phyloP scores from a whole-genome alignment of 495 filamentous ascomycete species.

The Daldinia vernicosa region DNA sequence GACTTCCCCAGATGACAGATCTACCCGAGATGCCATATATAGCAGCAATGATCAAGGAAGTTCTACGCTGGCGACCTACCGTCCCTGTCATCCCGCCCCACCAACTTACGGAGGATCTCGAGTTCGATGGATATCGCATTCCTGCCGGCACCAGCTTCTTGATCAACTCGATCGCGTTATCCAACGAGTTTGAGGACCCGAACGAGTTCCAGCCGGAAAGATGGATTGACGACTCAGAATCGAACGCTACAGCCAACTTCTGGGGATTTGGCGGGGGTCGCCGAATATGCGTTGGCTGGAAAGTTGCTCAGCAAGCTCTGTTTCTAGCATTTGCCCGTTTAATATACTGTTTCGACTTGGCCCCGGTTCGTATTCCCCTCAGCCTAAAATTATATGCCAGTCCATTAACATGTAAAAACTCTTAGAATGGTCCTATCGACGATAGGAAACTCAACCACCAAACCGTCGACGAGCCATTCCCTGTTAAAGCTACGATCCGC shows the following conservation, averaged over 20 bases:
- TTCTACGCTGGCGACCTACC: constrained; percentile 63
- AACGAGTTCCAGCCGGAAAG: constrained; percentile 58
- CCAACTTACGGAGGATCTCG: constrained; percentile 54
- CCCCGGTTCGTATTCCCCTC: constrained; percentile 6
- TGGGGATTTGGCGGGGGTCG: constrained; percentile 50
- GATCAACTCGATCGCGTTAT: constrained; percentile 49
- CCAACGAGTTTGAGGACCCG: constrained; percentile 42
- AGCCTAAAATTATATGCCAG: background rate
- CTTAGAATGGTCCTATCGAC: background rate
- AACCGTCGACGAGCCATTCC: background rate
- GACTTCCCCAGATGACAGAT: constrained; percentile 58
- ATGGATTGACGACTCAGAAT: constrained; percentile 49
- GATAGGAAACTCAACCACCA: constrained; percentile 2
- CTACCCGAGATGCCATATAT: constrained; percentile 59
- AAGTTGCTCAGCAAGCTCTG: constrained; percentile 53
- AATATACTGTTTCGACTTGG: constrained; percentile 54
- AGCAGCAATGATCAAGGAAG: constrained; percentile 62
- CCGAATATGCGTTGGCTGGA: constrained; percentile 58
- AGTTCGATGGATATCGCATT: constrained; percentile 61
- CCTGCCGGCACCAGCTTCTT: constrained; percentile 53
- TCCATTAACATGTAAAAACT: background rate
- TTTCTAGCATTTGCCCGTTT: constrained; percentile 58
- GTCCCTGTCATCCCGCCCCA: constrained; percentile 45
- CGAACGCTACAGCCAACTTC: background rate
- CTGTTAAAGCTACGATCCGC: background rate